Evolutionary conservation across 768 basidiomycete species (phyloP).

Genomic region (Fomitopsis serialis): DNA sequence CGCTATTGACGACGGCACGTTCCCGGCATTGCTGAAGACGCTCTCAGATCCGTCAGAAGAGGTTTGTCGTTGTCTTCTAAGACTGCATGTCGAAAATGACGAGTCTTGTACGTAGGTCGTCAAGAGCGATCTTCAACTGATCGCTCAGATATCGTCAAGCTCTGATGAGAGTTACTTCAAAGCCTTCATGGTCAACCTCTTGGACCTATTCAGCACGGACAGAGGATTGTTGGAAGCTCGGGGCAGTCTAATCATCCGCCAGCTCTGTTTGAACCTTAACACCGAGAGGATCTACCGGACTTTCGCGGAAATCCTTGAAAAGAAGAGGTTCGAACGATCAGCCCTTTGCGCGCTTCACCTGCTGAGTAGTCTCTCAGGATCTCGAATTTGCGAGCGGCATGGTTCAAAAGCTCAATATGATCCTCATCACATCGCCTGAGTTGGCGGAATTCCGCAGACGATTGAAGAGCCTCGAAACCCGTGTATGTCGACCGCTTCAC

Average conservation of each 20-base stretch:
- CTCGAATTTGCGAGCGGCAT: conserved; percentile 97
- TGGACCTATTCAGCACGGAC: conserved; percentile 95
- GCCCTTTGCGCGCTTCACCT: background rate
- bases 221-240: conserved; percentile 82
- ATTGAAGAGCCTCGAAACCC: conserved; percentile 88
- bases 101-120: conserved; percentile 56
- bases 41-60: conserved; percentile 96
- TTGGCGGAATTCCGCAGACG: conserved; percentile 91
- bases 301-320: conserved; percentile 95
- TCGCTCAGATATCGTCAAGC: conserved; percentile 94
- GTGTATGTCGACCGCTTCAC: conserved; percentile 45
- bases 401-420: conserved; percentile 95
- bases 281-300: conserved; percentile 94
- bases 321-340: conserved; percentile 72
- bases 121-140: conserved; percentile 90
- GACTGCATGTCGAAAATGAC: background rate
- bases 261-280: conserved; percentile 89
- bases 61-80: conserved; percentile 33
- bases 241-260: conserved; percentile 93
- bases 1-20: conserved; percentile 94
- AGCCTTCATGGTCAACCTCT: conserved; percentile 89
- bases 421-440: conserved; percentile 94
- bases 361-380: conserved; percentile 48
- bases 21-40: conserved; percentile 92
- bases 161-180: conserved; percentile 96